phyloP scores from a whole-genome alignment of 2,329 filamentous ascomycete species.

The Trichophyton benhamiae region DNA sequence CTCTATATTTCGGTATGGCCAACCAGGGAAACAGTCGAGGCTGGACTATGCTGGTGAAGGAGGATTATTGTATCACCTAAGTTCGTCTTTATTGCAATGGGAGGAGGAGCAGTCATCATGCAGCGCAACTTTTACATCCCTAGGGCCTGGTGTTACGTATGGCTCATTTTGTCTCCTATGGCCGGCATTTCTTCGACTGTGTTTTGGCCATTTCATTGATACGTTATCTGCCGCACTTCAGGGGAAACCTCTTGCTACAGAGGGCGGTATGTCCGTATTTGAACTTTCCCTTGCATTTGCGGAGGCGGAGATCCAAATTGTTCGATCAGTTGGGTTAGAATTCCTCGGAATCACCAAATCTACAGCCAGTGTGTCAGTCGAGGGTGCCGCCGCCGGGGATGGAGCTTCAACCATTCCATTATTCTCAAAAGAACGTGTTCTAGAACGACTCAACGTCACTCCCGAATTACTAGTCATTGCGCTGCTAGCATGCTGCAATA shows the following conservation, averaged over 20 bases:
- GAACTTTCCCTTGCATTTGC: slow-evolving; percentile 94
- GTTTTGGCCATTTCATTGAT: slow-evolving; percentile 74
- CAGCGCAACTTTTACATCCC: slow-evolving; percentile 58
- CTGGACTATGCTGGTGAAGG: slow-evolving; percentile 60
- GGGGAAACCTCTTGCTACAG: slow-evolving; percentile 63
- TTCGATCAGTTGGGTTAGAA: slow-evolving; percentile 63
- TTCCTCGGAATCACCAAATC: slow-evolving; percentile 43
- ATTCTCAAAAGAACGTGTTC: slow-evolving; percentile 43
- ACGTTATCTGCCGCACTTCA: slow-evolving; percentile 79
- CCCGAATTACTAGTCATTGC: slow-evolving; percentile 80
- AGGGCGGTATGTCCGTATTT: slow-evolving; percentile 92
- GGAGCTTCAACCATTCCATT: slow-evolving; percentile 27
- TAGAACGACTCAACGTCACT: slow-evolving; percentile 72
- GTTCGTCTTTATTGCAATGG: slow-evolving; percentile 59
- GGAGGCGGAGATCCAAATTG: slow-evolving; percentile 81
- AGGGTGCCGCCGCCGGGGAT: slow-evolving; percentile 25
- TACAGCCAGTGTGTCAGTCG: slow-evolving; percentile 24
- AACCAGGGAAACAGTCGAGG: slow-evolving; percentile 50
- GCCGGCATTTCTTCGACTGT: slow-evolving; percentile 42
- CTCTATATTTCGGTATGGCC: slow-evolving; percentile 55
- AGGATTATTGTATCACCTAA: slow-evolving; percentile 57
- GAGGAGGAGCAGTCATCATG: slow-evolving; percentile 66
- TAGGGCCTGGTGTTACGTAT: slow-evolving; percentile 44
- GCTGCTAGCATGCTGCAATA: slow-evolving; percentile 78
- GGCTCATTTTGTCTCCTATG: slow-evolving; percentile 62